These are phyloP conservation scores for Boletus eberwhitei DNA, from an alignment of 768 basidiomycete species.

Conservation along the genomic window DNA sequence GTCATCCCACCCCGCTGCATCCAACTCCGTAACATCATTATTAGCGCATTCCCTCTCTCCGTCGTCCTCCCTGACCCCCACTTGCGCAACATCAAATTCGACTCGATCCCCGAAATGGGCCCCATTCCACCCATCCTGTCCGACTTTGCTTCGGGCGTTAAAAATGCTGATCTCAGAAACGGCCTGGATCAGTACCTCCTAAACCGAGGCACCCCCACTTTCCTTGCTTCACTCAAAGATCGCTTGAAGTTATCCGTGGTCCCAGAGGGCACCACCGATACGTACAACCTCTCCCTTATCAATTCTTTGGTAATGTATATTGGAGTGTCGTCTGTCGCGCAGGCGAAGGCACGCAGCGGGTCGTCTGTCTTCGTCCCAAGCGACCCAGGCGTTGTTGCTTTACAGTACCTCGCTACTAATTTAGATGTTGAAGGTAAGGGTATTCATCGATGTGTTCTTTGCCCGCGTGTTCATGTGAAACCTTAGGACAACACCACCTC, in stretches of 20 bases:
- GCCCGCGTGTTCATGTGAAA: background rate
- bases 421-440: constrained; percentile 86
- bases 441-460: background rate
- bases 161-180: constrained; percentile 72
- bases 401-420: constrained; percentile 79
- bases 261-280: constrained; percentile 48
- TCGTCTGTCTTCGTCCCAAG: constrained; percentile 75
- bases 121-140: constrained; percentile 88
- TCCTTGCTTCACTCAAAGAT: constrained; percentile 76
- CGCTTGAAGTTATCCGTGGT: constrained; percentile 54
- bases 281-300: constrained; percentile 85
- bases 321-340: constrained; percentile 88
- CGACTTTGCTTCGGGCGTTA: constrained; percentile 83
- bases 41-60: constrained; percentile 88
- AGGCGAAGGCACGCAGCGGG: constrained; percentile 82
- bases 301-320: constrained; percentile 96
- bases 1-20: constrained; percentile 90
- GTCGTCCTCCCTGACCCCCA: constrained; percentile 84
- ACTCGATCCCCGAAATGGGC: constrained; percentile 84
- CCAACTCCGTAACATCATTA: constrained; percentile 94
- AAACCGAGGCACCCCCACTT: constrained; percentile 66
- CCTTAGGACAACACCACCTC: constrained; percentile 88
- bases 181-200: constrained; percentile 86
- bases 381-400: constrained; percentile 80
- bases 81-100: constrained; percentile 69